A percentile compares a stretch with the other conserved stretches of the same genome.
These are phyloP conservation scores for Candida ovalis DNA, from an alignment of 805 yeast genomes.

Conservation along the genomic window DNA sequence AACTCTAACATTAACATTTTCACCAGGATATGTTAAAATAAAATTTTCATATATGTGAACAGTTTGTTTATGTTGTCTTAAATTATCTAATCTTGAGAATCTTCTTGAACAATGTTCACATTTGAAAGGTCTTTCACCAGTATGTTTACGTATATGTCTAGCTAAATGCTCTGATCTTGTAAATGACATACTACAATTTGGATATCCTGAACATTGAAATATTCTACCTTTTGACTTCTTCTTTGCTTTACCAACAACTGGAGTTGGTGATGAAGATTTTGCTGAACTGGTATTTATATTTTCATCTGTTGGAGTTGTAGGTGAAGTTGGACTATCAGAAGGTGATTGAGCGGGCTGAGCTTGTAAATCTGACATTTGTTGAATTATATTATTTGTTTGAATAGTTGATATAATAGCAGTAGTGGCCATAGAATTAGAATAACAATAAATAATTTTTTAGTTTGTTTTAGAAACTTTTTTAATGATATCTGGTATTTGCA, in stretches of 20 bases:
- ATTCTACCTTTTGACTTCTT: conserved; percentile 56
- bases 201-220: conserved; percentile 83
- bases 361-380: background rate
- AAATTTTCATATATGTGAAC: conserved; percentile 56
- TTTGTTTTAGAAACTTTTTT: no score
- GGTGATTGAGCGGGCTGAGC: background rate
- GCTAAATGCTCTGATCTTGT: conserved; percentile 91
- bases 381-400: background rate
- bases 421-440: background rate
- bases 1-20: conserved; percentile 28
- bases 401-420: background rate
- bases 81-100: conserved; percentile 81
- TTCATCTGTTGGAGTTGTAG: background rate
- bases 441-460: no score
- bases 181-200: conserved; percentile 83
- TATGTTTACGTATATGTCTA: conserved; percentile 87
- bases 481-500: no score
- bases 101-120: conserved; percentile 78
- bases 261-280: background rate
- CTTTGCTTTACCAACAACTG: conserved; percentile 14
- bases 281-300: background rate
- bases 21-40: conserved; percentile 32
- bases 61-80: conserved; percentile 88
- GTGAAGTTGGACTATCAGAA: background rate
- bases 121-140: conserved; percentile 90